These are phyloP conservation scores for Porcisia deanei DNA, from an alignment of 208 protist genomes.

Conservation along the genomic window DNA sequence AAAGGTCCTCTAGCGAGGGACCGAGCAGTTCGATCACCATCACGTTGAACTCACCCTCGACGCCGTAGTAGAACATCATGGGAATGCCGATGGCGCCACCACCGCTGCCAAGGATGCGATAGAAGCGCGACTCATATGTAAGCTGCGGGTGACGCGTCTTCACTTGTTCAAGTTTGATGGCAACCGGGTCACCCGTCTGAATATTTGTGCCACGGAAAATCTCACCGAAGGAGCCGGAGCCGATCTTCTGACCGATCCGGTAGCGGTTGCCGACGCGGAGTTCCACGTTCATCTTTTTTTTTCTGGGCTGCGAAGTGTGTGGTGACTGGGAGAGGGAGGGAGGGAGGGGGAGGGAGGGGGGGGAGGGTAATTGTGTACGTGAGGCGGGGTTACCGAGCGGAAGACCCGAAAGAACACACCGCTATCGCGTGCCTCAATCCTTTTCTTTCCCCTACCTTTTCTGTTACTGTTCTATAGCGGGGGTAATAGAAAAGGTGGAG, in stretches of 20 bases:
- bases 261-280: slow-evolving; percentile 96
- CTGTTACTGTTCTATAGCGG: neutral
- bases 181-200: slow-evolving; percentile 86
- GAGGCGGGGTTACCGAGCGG: too few species aligned
- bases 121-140: slow-evolving; percentile 90
- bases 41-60: slow-evolving; percentile 92
- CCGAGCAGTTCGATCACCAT: slow-evolving; percentile 95
- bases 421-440: neutral
- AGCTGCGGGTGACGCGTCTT: slow-evolving; percentile 93
- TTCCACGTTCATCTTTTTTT: slow-evolving; percentile 77
- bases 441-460: neutral
- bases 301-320: neutral
- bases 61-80: slow-evolving; percentile 85
- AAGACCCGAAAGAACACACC: neutral
- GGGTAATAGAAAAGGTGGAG: neutral
- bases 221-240: slow-evolving; percentile 94
- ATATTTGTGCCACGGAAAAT: slow-evolving; percentile 94
- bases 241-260: slow-evolving; percentile 97
- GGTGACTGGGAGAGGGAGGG: neutral
- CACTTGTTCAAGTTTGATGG: slow-evolving; percentile 92
- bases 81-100: slow-evolving; percentile 87
- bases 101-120: slow-evolving; percentile 82
- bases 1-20: slow-evolving; percentile 91
- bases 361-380: too few species aligned
- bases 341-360: too few species aligned